These are phyloP conservation scores for Melastoma malabathricum DNA, from an alignment of 345 rosid species.

Conservation along the genomic window DNA sequence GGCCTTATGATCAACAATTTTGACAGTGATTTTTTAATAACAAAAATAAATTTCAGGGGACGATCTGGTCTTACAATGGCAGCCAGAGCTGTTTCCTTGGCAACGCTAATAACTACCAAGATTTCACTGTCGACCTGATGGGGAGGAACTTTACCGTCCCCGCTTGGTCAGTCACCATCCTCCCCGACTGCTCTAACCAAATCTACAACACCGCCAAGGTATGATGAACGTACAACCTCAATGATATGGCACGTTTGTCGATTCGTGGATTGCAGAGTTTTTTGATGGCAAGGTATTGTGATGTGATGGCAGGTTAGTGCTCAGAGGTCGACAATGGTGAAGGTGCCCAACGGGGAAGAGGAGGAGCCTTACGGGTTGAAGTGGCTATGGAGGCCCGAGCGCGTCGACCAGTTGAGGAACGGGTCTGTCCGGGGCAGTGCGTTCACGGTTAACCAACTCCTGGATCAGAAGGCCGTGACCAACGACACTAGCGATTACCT, in stretches of 20 bases:
- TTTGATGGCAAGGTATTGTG: too few species aligned
- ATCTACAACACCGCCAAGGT: conserved; percentile 35
- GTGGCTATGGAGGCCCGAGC: conserved; percentile 25
- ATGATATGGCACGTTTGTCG: too few species aligned
- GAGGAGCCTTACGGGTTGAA: conserved; percentile 11
- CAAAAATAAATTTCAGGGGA: conserved; percentile 7
- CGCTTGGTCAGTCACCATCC: conserved; percentile 26
- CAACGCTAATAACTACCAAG: not conserved
- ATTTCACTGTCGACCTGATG: conserved; percentile 12
- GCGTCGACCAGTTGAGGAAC: not conserved
- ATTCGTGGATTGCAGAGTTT: too few species aligned
- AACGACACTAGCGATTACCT: conserved; percentile 30
- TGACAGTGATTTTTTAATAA: too few species aligned
- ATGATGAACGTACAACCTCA: too few species aligned
- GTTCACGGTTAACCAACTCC: conserved; percentile 7
- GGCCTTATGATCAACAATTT: too few species aligned
- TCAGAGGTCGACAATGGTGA: conserved; percentile 17
- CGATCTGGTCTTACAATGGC: conserved; percentile 15
- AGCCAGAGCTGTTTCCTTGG: conserved; percentile 20
- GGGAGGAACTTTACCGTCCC: conserved; percentile 9
- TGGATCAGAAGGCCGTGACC: conserved; percentile 23
- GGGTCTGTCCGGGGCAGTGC: conserved; percentile 2
- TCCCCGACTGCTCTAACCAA: conserved; percentile 24
- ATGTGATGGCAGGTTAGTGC: conserved; percentile 22
- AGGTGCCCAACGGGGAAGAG: conserved; percentile 9